Evolutionary conservation across 345 rosid genomes (phyloP).

Genomic region (Lumnitzera racemosa): DNA sequence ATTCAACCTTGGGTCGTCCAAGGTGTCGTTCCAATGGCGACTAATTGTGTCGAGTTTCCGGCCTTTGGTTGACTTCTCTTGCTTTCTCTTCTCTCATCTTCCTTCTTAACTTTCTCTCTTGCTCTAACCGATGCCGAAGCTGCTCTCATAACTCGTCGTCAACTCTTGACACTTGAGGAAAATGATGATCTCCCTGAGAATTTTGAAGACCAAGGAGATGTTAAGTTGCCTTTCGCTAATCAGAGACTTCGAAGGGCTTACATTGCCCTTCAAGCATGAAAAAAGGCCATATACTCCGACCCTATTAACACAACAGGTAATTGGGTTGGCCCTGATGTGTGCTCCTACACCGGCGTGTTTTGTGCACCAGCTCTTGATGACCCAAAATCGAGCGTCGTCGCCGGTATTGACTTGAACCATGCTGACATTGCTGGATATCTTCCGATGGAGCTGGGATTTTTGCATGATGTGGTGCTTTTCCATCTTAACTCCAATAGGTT

Average conservation of each 20-base stretch:
- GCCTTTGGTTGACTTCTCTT: conserved; percentile 53
- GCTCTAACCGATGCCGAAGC: conserved; percentile 53
- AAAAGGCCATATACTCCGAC: conserved; percentile 66
- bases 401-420: conserved; percentile 60
- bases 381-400: conserved; percentile 42
- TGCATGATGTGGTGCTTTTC: conserved; percentile 53
- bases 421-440: conserved; percentile 82
- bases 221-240: conserved; percentile 35
- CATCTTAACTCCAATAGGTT: conserved; percentile 74
- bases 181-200: conserved; percentile 26
- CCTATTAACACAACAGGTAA: conserved; percentile 58
- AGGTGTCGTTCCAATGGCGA: conserved; percentile 42
- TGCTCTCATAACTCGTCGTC: conserved; percentile 50
- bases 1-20: conserved; percentile 70
- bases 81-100: conserved; percentile 14
- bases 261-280: conserved; percentile 71
- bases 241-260: conserved; percentile 55
- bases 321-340: conserved; percentile 68
- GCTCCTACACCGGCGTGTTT: conserved; percentile 59
- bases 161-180: conserved; percentile 43
- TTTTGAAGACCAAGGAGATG: conserved; percentile 25
- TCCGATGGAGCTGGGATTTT: conserved; percentile 55
- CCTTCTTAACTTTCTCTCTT: conserved; percentile 17
- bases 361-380: conserved; percentile 65
- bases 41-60: conserved; percentile 4